These are phyloP conservation scores for Ceriops decandra DNA, from an alignment of 345 rosid species.

Conservation along the genomic window DNA sequence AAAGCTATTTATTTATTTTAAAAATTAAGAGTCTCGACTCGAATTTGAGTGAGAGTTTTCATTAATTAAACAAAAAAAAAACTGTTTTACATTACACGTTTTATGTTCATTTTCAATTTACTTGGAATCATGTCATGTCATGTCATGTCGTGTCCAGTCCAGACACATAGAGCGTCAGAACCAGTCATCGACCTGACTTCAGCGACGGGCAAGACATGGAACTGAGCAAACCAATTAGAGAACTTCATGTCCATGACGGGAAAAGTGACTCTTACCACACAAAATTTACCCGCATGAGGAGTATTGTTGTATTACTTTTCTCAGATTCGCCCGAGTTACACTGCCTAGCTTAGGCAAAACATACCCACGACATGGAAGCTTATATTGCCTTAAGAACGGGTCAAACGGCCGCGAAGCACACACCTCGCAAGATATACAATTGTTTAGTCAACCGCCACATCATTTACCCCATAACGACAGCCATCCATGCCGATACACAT, in stretches of 20 bases:
- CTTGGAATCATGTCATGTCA: no score
- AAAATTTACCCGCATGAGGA: background rate
- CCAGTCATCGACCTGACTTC: no score
- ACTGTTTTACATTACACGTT: no score
- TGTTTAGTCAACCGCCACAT: constrained; percentile 15
- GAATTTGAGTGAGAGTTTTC: no score
- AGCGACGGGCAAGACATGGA: background rate
- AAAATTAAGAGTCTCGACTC: no score
- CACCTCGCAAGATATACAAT: constrained; percentile 23
- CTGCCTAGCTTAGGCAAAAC: constrained; percentile 6
- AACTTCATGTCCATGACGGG: background rate
- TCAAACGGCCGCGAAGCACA: constrained; percentile 9
- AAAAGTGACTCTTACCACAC: background rate
- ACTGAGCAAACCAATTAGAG: background rate
- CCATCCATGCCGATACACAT: constrained; percentile 1
- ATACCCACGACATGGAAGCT: background rate
- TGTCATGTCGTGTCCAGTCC: no score
- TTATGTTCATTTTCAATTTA: no score
- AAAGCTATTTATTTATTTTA: no score
- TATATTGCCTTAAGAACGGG: background rate
- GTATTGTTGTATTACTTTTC: background rate
- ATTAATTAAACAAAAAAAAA: no score
- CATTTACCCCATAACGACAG: background rate
- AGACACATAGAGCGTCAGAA: no score
- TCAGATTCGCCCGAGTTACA: background rate